Conservation (phyloP, 495 filamentous ascomycete species). For the Ascodesmis nigricans region DNA sequence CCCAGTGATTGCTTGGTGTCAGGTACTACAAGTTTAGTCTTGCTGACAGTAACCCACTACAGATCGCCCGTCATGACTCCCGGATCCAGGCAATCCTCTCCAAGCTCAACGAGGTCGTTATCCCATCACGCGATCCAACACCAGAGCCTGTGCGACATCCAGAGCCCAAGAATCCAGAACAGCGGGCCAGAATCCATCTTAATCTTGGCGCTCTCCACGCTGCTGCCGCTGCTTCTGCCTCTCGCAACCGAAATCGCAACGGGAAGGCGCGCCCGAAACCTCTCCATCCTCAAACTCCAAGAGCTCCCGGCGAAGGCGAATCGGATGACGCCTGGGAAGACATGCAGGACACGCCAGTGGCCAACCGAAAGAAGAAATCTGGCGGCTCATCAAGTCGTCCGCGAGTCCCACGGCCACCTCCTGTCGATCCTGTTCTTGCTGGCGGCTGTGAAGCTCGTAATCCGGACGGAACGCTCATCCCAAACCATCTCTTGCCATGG, state of each 20-base stretch:
- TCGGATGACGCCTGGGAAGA: slow-evolving; percentile 20
- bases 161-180: not conserved
- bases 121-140: slow-evolving; percentile 45
- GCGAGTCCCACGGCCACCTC: slow-evolving; percentile 15
- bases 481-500: slow-evolving; percentile 69
- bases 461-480: slow-evolving; percentile 24
- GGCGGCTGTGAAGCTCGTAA: slow-evolving; percentile 16
- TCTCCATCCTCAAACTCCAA: not conserved
- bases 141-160: slow-evolving; percentile 25
- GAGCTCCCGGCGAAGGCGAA: slow-evolving; percentile 2
- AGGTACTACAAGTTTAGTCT: not conserved
- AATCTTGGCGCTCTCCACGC: not conserved
- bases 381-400: slow-evolving; percentile 4
- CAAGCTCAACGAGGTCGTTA: slow-evolving; percentile 56
- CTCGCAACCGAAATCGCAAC: slow-evolving; percentile 1
- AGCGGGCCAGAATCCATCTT: not conserved
- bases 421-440: slow-evolving; percentile 14
- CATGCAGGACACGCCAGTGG: slow-evolving; percentile 13
- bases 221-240: slow-evolving; percentile 1
- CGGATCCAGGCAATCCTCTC: slow-evolving; percentile 53
- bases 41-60: slow-evolving; percentile 4
- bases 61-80: slow-evolving; percentile 54
- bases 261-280: slow-evolving; percentile 3
- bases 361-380: slow-evolving; percentile 15
- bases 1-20: no score